Base-by-base conservation (phyloP, 495 filamentous ascomycete genomes). In the Podospora didyma region DNA sequence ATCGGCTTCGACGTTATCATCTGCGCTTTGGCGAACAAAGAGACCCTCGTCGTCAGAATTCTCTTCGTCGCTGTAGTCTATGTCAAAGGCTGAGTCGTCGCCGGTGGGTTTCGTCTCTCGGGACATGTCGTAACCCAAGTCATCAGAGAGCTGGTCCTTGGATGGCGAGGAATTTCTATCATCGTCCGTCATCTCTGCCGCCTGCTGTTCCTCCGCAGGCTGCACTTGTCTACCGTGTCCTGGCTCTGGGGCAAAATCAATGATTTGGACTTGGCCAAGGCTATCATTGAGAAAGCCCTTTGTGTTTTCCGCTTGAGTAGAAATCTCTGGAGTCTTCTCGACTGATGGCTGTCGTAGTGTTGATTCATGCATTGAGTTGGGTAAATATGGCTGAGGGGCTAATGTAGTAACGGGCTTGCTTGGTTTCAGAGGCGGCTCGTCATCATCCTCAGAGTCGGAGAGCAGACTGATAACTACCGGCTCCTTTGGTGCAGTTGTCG, bases 401-500 rank as follows among this genome's bases (percentile, higher is more conserved):
- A n/a, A n/a, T n/a, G n/a, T n/a, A n/a, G n/a, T n/a, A n/a, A n/a
- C 42, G 44, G 54, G 31, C 28, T 56, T 39, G 24, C 28, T 59
- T 16, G 60, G 59, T 21, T 54, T 31, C 10, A 57, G 44, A 20
- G 61, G 19, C 5, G 42, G 53, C 24, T 56, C 53, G 16, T 62
- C 63, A 34, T 68, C 73, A 19, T 75, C 73, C 23, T 73, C 71
- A 14, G 70, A 69, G 24, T 72, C 71, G 1, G 73, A 74, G 16
- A 75, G 57, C 6, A 74, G 44, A 37, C 67, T 65, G 26, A 74
- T 74, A 6, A 72, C 64, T n/a, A 69, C 68, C 0, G 71, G 70
- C 7, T 59, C 57, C 16, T 37, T 58, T 34, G 53, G 54, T 20
- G 54, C 46, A 17, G 47, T 11, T 22, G 61, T 14, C 11, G 56